phyloP scores from a whole-genome alignment of 176 grass and related monocot genomes.

The Bromus sterilis region DNA sequence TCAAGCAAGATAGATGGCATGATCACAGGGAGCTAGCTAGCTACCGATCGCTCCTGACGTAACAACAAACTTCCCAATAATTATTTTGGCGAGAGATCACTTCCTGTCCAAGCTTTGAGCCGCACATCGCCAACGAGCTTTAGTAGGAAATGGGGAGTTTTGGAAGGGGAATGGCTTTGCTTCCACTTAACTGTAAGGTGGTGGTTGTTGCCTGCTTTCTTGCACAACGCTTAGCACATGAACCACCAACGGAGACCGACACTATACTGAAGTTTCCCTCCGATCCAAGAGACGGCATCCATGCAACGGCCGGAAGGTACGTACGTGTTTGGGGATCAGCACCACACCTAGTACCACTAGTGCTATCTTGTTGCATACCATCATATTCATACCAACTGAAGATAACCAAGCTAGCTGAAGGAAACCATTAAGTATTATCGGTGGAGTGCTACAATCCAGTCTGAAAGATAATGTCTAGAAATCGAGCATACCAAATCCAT shows the following conservation, averaged over 20 bases:
- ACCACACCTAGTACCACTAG: neutral
- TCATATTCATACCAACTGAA: neutral
- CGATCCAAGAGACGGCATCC: neutral
- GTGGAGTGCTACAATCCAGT: neutral
- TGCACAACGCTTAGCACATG: conserved; percentile 19
- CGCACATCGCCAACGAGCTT: neutral
- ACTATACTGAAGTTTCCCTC: neutral
- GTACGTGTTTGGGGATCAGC: neutral
- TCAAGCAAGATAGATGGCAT: conserved; percentile 17
- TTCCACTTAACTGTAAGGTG: conserved; percentile 22
- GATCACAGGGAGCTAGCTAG: conserved; percentile 8
- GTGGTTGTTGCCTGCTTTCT: conserved; percentile 13
- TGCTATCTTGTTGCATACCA: neutral
- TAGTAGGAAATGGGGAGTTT: neutral
- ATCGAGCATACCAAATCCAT: neutral
- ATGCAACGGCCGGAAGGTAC: conserved; percentile 1
- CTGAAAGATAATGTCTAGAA: neutral
- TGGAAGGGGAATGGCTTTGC: conserved; percentile 3
- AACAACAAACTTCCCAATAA: conserved; percentile 31
- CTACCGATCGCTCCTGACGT: conserved; percentile 13
- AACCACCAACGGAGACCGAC: conserved; percentile 8
- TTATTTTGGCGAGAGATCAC: neutral
- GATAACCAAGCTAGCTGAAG: neutral
- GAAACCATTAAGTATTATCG: neutral
- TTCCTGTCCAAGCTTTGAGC: conserved; percentile 21